A percentile compares a stretch with the other conserved stretches of the same genome.
phyloP scores from a whole-genome alignment of 345 rosid genomes.

The Raphanus sativus region DNA sequence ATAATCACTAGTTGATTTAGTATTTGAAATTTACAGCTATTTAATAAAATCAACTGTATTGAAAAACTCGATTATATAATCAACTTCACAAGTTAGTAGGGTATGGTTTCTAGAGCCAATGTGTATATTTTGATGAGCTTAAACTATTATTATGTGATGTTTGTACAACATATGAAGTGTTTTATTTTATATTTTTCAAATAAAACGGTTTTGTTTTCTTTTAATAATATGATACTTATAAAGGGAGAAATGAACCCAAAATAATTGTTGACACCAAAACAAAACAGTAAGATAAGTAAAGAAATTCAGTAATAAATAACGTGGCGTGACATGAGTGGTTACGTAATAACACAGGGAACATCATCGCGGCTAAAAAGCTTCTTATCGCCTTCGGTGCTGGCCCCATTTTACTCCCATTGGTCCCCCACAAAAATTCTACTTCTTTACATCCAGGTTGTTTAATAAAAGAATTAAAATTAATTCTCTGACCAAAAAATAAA shows the following conservation, averaged over 20 bases:
- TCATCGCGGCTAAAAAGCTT: conserved; percentile 35
- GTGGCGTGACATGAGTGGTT: conserved; percentile 44
- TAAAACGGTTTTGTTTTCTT: neutral
- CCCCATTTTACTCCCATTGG: conserved; percentile 18
- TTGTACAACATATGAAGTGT: neutral
- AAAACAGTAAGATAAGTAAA: neutral
- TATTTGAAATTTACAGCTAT: too few relatives aligned
- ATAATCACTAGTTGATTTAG: too few relatives aligned
- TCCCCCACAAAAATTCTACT: conserved; percentile 26
- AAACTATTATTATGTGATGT: neutral
- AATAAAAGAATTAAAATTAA: too few relatives aligned
- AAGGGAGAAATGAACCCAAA: neutral
- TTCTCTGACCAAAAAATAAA: too few relatives aligned
- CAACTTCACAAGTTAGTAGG: too few relatives aligned
- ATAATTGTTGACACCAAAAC: neutral
- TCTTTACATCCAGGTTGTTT: too few relatives aligned
- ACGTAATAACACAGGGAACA: conserved; percentile 41
- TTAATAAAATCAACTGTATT: too few relatives aligned
- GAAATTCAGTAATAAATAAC: conserved; percentile 25
- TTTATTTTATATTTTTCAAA: neutral
- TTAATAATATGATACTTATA: neutral
- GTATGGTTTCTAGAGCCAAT: too few relatives aligned
- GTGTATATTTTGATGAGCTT: neutral
- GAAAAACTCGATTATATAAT: neutral
- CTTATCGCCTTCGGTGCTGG: conserved; percentile 38